Base-by-base conservation (phyloP, 306 rosid genomes). In the Chamaecrista fasciculata region DNA sequence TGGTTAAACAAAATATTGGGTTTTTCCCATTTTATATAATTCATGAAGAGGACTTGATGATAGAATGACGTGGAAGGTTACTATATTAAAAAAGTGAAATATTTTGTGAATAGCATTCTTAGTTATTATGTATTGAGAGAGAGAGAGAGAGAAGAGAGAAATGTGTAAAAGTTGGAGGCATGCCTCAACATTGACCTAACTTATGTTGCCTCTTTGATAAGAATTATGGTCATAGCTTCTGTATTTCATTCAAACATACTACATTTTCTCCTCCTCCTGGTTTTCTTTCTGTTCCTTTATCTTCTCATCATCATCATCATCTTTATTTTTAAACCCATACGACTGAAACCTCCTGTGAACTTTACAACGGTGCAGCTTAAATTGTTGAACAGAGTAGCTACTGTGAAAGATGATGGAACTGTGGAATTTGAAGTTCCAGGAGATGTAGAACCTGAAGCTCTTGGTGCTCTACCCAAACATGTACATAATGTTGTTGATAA, bases 321-420 rank as follows among this genome's bases (percentile, higher is more conserved):
- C 31, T 52, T 73, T 43, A n/a, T 51, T 65, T 69, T 44, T 69
- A 46, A 82, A 49, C 55, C 47, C 28, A 23, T 58, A 25, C 26
- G 33, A 48, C 62, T 75, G 64, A 71, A 42, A 48, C 70, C 43
- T 76, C 57, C 50, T 49, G 42, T 73, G 73, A 44, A 68, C 57
- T 76, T 74, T 74, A 66, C 71, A 64, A 73, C 52, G 66, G 31
- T 79, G 88, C 99, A 95, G 99, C 81, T 91, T 70, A 82, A 80
- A 76, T 77, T 91, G 83, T 87, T 91, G 81, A 87, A 83, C 50
- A 89, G 91, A 84, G 83, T 95, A 83, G 92, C 99, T 71, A 87
- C 99, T 20, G 92, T 95, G 28, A 95, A 91, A 83, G 87, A 80
- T 79, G 86, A 95, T 47, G 97, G 99, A 78, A 91, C 99, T 42